Conservation (phyloP, 2,329 filamentous ascomycete species). For the Neospermospora avenae region DNA sequence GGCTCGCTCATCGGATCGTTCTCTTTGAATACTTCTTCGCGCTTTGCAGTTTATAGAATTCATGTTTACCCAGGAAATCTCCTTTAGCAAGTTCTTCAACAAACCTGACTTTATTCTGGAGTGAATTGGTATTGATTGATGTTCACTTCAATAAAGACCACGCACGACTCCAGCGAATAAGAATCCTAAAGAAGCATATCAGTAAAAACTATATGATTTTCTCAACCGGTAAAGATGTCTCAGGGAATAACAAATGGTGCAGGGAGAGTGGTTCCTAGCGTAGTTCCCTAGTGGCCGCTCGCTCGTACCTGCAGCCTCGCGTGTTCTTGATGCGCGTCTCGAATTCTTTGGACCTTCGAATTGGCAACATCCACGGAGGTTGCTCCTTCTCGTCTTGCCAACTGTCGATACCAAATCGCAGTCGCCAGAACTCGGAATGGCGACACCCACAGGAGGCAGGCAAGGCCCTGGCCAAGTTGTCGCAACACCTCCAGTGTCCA, state of each 20-base stretch:
- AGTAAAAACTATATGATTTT: too few species aligned
- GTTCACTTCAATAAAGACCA: too few species aligned
- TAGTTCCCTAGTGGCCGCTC: constrained; percentile 2
- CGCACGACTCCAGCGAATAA: too few species aligned
- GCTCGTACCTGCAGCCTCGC: neutral
- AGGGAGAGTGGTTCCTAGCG: neutral
- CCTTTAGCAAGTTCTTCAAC: neutral
- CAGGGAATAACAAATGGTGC: neutral
- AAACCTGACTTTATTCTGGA: too few species aligned
- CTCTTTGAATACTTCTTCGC: neutral
- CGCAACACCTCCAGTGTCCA: constrained; percentile 64
- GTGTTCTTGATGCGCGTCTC: too few species aligned
- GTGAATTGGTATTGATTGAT: too few species aligned
- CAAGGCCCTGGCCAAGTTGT: constrained; percentile 24
- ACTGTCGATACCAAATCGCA: neutral
- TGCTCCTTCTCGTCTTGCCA: neutral
- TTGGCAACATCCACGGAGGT: neutral
- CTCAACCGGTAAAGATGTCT: neutral
- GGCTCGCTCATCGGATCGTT: neutral
- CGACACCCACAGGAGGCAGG: constrained; percentile 34
- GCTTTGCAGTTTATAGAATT: neutral
- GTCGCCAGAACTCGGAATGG: constrained; percentile 33
- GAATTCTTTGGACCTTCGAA: neutral
- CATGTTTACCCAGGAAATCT: neutral
- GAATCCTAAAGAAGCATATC: too few species aligned